Percentiles rank a stretch among this genome's conserved stretches.
phyloP scores from a whole-genome alignment of 2,329 filamentous ascomycete genomes.

The Pseudogymnoascus sp. region DNA sequence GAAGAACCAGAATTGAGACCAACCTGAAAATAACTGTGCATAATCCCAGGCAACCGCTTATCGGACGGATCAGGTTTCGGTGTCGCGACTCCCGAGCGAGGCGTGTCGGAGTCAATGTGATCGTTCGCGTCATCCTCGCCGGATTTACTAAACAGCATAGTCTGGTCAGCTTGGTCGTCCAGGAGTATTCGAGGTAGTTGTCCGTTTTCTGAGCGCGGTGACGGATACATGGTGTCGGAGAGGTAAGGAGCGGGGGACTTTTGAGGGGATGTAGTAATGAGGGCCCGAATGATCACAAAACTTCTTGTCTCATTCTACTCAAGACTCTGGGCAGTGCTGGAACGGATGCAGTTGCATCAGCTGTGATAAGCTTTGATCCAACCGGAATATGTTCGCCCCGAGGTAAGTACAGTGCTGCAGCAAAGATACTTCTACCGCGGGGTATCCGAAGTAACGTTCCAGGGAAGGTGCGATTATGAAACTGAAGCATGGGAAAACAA shows the following conservation, averaged over 20 bases:
- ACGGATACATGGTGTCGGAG: neutral
- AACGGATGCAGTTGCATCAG: constrained; percentile 1
- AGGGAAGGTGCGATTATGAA: constrained; percentile 2
- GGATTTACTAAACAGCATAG: constrained; percentile 14
- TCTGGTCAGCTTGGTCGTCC: neutral
- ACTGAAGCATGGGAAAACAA: constrained; percentile 5
- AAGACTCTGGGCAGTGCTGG: neutral
- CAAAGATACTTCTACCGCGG: constrained; percentile 1
- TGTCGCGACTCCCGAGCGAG: constrained; percentile 83
- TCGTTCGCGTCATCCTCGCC: constrained; percentile 63
- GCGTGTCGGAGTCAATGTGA: constrained; percentile 76
- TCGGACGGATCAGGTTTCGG: constrained; percentile 89
- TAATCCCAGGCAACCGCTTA: constrained; percentile 90
- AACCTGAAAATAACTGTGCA: constrained; percentile 99
- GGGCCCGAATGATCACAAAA: constrained; percentile 1
- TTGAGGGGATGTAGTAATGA: neutral
- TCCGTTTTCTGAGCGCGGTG: neutral
- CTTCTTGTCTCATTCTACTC: constrained; percentile 1
- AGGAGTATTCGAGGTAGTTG: neutral
- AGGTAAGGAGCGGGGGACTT: neutral
- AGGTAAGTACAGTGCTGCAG: neutral
- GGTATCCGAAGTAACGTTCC: constrained; percentile 1
- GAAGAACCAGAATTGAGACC: constrained; percentile 62
- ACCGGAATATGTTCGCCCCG: constrained; percentile 3
- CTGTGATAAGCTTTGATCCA: constrained; percentile 2